Percentiles rank a stretch among this genome's conserved stretches.
Evolutionary conservation across 179 eudicot species (phyloP).

Genomic region (Heliamphora pulchella): DNA sequence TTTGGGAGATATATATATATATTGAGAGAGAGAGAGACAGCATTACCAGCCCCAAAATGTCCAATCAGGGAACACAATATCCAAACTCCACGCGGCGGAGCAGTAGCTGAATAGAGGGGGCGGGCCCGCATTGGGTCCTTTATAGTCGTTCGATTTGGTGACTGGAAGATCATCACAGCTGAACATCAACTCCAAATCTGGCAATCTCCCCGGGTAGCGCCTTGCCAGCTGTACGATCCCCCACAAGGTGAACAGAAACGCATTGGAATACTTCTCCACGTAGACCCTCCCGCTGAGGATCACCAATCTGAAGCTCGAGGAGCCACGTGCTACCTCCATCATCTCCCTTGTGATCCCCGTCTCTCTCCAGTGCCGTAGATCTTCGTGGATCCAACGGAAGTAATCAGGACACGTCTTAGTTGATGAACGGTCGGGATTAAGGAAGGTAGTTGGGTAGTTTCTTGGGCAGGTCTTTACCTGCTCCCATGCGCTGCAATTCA

Average conservation of each 20-base stretch:
- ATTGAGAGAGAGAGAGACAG: not conserved
- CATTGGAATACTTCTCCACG: constrained; percentile 45
- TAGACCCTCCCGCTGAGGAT: constrained; percentile 52
- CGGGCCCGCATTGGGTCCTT: constrained; percentile 37
- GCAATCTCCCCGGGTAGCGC: constrained; percentile 73
- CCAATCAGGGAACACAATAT: constrained; percentile 84
- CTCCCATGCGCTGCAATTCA: constrained; percentile 34
- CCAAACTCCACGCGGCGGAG: constrained; percentile 46
- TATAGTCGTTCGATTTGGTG: constrained; percentile 23
- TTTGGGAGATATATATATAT: no score
- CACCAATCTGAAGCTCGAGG: constrained; percentile 52
- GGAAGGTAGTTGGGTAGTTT: constrained; percentile 27
- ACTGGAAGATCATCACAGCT: constrained; percentile 63
- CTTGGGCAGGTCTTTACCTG: constrained; percentile 39
- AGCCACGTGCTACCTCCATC: constrained; percentile 46
- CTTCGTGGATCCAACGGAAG: constrained; percentile 86
- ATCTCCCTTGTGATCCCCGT: constrained; percentile 55
- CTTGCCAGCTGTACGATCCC: constrained; percentile 57
- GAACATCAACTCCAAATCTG: constrained; percentile 74
- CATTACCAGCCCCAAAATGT: constrained; percentile 84
- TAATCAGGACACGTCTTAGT: constrained; percentile 50
- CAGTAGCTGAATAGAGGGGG: constrained; percentile 76
- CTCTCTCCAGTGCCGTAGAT: constrained; percentile 55
- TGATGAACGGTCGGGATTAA: constrained; percentile 18
- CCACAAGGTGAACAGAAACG: constrained; percentile 66